Evolutionary conservation across 1,284 basidiomycete species (phyloP), one percentile per base, ranked within the genome.

Genomic region (Flammula alnicola): DNA sequence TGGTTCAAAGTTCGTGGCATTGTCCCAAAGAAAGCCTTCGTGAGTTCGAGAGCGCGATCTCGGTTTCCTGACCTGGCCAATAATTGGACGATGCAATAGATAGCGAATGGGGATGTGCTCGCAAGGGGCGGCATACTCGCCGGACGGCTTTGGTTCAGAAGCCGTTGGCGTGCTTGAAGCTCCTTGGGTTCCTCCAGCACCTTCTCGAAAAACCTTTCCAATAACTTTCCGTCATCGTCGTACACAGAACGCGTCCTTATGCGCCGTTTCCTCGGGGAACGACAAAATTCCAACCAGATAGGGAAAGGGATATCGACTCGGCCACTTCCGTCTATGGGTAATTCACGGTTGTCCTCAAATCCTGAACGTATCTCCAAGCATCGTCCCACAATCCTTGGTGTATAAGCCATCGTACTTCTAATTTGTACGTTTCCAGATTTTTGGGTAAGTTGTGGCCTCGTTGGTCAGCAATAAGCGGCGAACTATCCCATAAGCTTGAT

Each of bases 231-330:
- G 17, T 39, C 39, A 17, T 37, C 47, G 44, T 58, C 30, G 29
- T 51, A 35, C 25, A 42, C 42, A 16, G 19, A 36, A 35, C 33
- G 47, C 33, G 38, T 40, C n/a, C 42, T 41, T 23, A 36, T 37
- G 4, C 43, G 51, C 37, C 61, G 59, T 40, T 22, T 44, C 53
- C 68, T 74, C 31, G 64, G 60, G 16, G 69, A 61, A 41, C 68
- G 67, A 55, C 79, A 76, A 51, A 84, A 73, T 53, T 84, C 80
- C 37, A 80, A 47, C 81, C 81, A 83, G 31, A 83, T 59, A 5
- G 67, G 59, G 17, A 79, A 67, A 14, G 77, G 77, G 17, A 64
- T 59, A 16, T 51, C 42, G 12, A 31, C 26, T 30, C 41, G 36
- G 16, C 47, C 52, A 19, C 33, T 23, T 19, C 42, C 29, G 41